Evolutionary conservation across 2,329 filamentous ascomycete genomes (phyloP), one percentile per base, ranked within the genome.

Genomic region (Sporothrix mexicana): DNA sequence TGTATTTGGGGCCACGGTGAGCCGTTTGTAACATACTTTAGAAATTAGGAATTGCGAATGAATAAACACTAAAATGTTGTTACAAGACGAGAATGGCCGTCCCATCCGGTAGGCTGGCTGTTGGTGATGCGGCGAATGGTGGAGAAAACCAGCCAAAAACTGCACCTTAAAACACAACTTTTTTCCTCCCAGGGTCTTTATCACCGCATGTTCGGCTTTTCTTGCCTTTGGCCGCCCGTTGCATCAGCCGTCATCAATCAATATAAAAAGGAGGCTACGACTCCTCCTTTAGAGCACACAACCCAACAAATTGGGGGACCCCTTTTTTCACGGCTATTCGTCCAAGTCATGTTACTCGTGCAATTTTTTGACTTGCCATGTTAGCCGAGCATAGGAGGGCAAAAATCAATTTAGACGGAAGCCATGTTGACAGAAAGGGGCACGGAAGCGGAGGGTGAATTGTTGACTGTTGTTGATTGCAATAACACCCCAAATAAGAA

Each of bases 381-480:
- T 51, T 57, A 69, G 67, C 67, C 67, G 67, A 59, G 67, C 10
- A 30, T 1, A 20, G 36, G 7, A 51, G n/a, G 7, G 13, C 47
- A 51, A 49, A 49, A 49, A 68, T 47, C 64, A 68, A 68, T 53
- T 51, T 68, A 13, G 23, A n/a, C 47, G 23, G 20, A 66, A 47
- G 45, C 9, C 25, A 43, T 47, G 43, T 47, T 53, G 66, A 6
- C 66, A 53, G 45, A 68, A 67, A 36, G 17, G 66, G 45, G 47
- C 66, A 68, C 47, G 66, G 66, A 68, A 47, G 53, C 66, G 66
- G 66, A 68, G 25, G 43, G 6, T 53, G 64, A 20, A 15, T 7
- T 36, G 30, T 4, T 36, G 30, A 36, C 30, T 6, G 30, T n/a
- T n/a, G n/a, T n/a, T 36, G 47, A 10, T 3, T 5, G 23, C 64